Evolutionary conservation across 345 rosid genomes (phyloP).

Genomic region (Trapa incisa): DNA sequence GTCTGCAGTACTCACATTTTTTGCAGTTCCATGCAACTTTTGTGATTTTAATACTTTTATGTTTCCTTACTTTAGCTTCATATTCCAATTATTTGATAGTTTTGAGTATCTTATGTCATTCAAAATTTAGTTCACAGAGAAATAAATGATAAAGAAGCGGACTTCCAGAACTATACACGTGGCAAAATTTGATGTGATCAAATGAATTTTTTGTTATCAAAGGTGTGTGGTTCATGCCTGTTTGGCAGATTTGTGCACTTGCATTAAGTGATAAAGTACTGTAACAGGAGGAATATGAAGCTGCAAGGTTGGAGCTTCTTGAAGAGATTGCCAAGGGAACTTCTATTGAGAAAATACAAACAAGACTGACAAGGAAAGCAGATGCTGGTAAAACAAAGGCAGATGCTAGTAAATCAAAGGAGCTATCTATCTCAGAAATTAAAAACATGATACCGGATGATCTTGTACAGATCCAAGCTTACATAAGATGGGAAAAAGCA

Average conservation of each 20-base stretch:
- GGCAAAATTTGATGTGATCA: neutral
- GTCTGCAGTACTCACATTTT: neutral
- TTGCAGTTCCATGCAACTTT: neutral
- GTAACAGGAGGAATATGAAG: slow-evolving; percentile 79
- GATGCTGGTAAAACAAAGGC: slow-evolving; percentile 24
- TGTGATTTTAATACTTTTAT: too few species aligned
- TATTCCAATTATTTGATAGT: too few species aligned
- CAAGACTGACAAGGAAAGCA: slow-evolving; percentile 44
- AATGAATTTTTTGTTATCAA: neutral
- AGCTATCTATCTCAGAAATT: slow-evolving; percentile 19
- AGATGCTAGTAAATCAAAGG: slow-evolving; percentile 5
- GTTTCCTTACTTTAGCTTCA: too few species aligned
- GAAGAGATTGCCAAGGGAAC: slow-evolving; percentile 72
- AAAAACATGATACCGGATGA: slow-evolving; percentile 40
- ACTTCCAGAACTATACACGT: neutral
- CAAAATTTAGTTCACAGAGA: neutral
- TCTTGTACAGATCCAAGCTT: slow-evolving; percentile 53
- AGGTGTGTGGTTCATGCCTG: neutral
- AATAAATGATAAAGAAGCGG: neutral
- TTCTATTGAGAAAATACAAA: slow-evolving; percentile 61
- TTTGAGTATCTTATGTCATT: too few species aligned
- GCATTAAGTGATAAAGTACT: slow-evolving; percentile 6
- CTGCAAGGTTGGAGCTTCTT: slow-evolving; percentile 75
- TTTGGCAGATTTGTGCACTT: neutral
- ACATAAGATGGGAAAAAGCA: slow-evolving; percentile 65